phyloP scores from a whole-genome alignment of 192 early-diverging fungal genomes.

The Coemansia sp. region DNA sequence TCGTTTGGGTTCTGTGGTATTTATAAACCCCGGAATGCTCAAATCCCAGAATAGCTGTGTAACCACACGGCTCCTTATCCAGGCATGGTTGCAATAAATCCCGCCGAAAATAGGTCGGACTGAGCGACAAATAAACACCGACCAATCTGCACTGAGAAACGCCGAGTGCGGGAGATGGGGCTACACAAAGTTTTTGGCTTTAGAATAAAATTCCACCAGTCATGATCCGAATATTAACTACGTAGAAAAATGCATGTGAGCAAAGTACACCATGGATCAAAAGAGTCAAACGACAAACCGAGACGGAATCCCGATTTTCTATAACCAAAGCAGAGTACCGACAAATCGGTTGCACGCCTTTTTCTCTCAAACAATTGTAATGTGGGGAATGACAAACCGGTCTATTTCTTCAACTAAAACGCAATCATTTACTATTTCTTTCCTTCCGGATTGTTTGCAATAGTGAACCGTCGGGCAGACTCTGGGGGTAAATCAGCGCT shows the following conservation, averaged over 20 bases:
- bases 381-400: neutral
- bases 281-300: too few species aligned
- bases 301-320: too few species aligned
- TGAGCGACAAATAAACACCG: too few species aligned
- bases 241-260: too few species aligned
- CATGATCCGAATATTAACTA: too few species aligned
- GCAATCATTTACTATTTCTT: neutral
- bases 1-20: neutral
- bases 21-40: neutral
- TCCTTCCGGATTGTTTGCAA: constrained; percentile 13
- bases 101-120: neutral
- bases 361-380: neutral
- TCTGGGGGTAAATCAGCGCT: neutral
- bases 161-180: neutral
- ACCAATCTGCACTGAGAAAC: neutral
- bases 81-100: neutral
- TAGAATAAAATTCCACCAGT: too few species aligned
- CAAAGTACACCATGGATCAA: too few species aligned
- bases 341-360: neutral
- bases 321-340: neutral
- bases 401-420: too few species aligned
- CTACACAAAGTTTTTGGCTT: neutral
- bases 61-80: neutral
- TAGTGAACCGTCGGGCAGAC: constrained; percentile 10
- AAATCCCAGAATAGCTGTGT: neutral